Evolutionary conservation across 2,329 filamentous ascomycete species (phyloP).

Genomic region (Calonectria multiphialidica): DNA sequence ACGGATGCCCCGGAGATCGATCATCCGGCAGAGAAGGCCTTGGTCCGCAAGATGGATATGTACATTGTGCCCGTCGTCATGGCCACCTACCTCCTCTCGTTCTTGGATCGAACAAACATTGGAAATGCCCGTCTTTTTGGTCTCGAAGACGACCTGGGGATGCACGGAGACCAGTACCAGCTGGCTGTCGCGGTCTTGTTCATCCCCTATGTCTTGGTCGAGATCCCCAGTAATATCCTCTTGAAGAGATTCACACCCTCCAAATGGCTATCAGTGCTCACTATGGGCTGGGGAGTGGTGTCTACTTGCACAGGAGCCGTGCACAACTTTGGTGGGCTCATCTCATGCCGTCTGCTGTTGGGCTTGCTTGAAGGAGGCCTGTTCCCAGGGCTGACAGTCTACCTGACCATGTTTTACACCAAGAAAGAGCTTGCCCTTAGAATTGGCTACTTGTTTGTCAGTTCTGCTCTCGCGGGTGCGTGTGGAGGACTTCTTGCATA

Average conservation of each 20-base stretch:
- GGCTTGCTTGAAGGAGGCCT: conserved; percentile 49
- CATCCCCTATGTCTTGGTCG: conserved; percentile 67
- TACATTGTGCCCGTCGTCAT: conserved; percentile 20
- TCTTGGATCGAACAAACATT: conserved; percentile 59
- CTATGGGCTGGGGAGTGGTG: conserved; percentile 67
- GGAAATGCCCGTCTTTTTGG: conserved; percentile 54
- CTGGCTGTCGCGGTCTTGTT: conserved; percentile 71
- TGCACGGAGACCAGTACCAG: conserved; percentile 74
- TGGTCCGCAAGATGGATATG: conserved; percentile 18
- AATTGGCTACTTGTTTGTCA: conserved; percentile 66
- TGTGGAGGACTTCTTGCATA: conserved; percentile 71
- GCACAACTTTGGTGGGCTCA: conserved; percentile 58
- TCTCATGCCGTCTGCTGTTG: conserved; percentile 61
- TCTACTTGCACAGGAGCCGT: conserved; percentile 67
- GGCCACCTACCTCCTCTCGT: conserved; percentile 10
- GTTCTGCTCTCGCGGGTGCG: conserved; percentile 69
- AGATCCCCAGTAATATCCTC: conserved; percentile 68
- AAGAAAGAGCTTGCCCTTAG: conserved; percentile 67
- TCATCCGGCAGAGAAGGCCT: neutral
- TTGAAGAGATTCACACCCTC: conserved; percentile 66
- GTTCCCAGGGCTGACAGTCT: conserved; percentile 69
- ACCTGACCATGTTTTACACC: conserved; percentile 68
- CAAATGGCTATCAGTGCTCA: conserved; percentile 65
- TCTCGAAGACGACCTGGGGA: conserved; percentile 63
- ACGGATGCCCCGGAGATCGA: neutral